phyloP scores from a whole-genome alignment of 441 rosid genomes.

The Populus hybrid region DNA sequence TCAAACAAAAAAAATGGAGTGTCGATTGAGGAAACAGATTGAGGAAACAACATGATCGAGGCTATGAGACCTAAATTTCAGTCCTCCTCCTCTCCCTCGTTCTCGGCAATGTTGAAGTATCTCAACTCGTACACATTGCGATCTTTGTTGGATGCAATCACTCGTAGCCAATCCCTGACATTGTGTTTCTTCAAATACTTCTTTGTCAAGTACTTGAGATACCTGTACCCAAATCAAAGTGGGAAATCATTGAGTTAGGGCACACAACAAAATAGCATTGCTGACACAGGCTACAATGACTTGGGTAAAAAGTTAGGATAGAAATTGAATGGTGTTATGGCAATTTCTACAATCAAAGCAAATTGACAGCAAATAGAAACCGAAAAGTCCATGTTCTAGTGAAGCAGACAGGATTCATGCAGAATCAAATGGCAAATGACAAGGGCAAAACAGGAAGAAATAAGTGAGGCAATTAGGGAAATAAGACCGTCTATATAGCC shows the following conservation, averaged over 20 bases:
- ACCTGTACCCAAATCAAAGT: background rate
- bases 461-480: background rate
- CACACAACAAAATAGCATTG: background rate
- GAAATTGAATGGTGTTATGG: background rate
- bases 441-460: background rate
- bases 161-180: background rate
- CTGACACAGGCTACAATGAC: background rate
- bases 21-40: background rate
- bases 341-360: background rate
- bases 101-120: conserved; percentile 90
- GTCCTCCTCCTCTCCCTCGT: conserved; percentile 79
- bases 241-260: background rate
- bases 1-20: background rate
- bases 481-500: background rate
- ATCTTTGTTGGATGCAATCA: background rate
- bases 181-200: background rate
- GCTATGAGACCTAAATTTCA: conserved; percentile 12
- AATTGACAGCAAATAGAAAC: background rate
- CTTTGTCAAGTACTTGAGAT: background rate
- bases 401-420: background rate
- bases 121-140: conserved; percentile 45
- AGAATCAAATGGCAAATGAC: background rate
- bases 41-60: background rate
- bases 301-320: too few relatives aligned
- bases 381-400: background rate